These are phyloP conservation scores for Boletellus sp. DNA, from an alignment of 768 basidiomycete genomes.

Conservation along the genomic window DNA sequence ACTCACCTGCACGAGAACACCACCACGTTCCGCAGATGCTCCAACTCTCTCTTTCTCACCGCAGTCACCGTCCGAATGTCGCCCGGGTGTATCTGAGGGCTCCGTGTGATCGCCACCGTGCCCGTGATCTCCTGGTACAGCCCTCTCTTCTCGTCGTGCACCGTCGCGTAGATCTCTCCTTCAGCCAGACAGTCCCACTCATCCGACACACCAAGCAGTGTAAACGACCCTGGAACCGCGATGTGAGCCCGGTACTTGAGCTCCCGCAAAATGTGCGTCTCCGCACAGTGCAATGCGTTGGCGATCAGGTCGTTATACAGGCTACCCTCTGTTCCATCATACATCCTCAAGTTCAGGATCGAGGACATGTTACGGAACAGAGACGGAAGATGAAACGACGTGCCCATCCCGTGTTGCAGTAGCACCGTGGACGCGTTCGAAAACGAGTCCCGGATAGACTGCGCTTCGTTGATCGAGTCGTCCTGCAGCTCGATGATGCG, in stretches of 20 bases:
- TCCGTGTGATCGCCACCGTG: slow-evolving; percentile 42
- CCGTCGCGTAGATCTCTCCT: slow-evolving; percentile 47
- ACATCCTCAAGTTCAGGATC: slow-evolving; percentile 30
- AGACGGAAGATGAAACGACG: slow-evolving; percentile 43
- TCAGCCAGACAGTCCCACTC: slow-evolving; percentile 44
- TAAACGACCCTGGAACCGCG: slow-evolving; percentile 44
- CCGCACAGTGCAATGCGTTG: slow-evolving; percentile 35
- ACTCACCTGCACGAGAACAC: slow-evolving; percentile 49
- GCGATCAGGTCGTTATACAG: slow-evolving; percentile 37
- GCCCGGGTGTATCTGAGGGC: slow-evolving; percentile 54
- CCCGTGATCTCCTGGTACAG: slow-evolving; percentile 33
- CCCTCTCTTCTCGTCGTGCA: slow-evolving; percentile 30
- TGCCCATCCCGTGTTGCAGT: slow-evolving; percentile 42
- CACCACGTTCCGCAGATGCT: slow-evolving; percentile 42
- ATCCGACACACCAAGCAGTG: slow-evolving; percentile 52
- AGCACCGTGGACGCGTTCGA: slow-evolving; percentile 36
- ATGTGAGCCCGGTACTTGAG: slow-evolving; percentile 52
- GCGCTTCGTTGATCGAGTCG: slow-evolving; percentile 35
- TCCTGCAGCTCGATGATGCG: slow-evolving; percentile 39
- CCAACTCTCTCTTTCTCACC: slow-evolving; percentile 38
- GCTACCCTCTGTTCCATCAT: slow-evolving; percentile 4
- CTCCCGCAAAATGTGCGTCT: slow-evolving; percentile 46
- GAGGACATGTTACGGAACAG: slow-evolving; percentile 36
- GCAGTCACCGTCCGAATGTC: slow-evolving; percentile 42
- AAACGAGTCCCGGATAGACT: slow-evolving; percentile 34